phyloP scores from a whole-genome alignment of 306 rosid genomes.

The Pyrus pyrifolia region DNA sequence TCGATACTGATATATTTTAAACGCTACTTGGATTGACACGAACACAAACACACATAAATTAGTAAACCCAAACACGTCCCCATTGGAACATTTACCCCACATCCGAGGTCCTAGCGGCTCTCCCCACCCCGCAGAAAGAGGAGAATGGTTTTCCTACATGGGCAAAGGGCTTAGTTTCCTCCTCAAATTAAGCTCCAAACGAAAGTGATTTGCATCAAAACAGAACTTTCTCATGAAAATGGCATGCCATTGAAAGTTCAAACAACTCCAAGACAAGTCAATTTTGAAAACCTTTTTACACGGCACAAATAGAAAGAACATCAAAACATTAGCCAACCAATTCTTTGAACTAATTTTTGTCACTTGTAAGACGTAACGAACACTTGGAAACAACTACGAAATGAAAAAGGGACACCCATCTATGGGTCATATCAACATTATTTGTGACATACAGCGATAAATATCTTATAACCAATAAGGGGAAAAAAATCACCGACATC shows the following conservation, averaged over 20 bases:
- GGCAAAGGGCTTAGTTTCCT: not conserved
- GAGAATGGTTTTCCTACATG: not conserved
- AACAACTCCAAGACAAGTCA: not conserved
- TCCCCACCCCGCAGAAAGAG: not conserved
- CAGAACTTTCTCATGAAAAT: not conserved
- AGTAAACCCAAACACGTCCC: not conserved
- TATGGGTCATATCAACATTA: not conserved
- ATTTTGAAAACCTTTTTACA: not conserved
- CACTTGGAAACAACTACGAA: not conserved
- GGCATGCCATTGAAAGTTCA: not conserved
- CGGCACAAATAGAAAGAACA: not conserved
- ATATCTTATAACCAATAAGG: not conserved
- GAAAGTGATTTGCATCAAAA: not conserved
- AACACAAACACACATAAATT: not conserved
- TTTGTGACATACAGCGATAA: not conserved
- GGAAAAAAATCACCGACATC: not conserved
- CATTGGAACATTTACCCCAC: not conserved
- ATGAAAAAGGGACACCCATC: not conserved
- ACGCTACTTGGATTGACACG: not conserved
- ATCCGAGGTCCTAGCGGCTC: not conserved
- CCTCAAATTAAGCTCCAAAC: not conserved
- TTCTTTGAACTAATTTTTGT: not conserved
- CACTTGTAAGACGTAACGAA: not conserved
- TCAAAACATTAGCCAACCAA: not conserved
- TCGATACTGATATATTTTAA: too few species aligned